Evolutionary conservation across 331 rosid genomes (phyloP), one percentile per base, ranked within the genome.

Genomic region (Telfairia occidentalis): DNA sequence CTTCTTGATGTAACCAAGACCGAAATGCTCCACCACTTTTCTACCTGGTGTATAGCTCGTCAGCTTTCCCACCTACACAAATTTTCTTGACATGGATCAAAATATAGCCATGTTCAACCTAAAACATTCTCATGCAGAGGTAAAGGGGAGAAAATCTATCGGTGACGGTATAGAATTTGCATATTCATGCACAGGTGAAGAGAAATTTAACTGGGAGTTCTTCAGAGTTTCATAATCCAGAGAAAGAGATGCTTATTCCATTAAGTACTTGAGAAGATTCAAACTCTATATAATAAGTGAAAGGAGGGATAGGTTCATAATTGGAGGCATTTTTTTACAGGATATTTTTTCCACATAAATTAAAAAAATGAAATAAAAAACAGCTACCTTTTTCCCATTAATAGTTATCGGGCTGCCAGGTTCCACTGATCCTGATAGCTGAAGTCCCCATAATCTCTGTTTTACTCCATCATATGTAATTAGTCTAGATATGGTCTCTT

Each of bases 401-500:
- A 90, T 78, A 28, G 88, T 81, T 53, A 92, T 74, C 24, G 85
- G 42, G 77, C 84, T 86, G 81, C 86, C 86, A 46, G 88, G 90
- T 76, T 92, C 92, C 55, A 86, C 92, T 0, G 90, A 84, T 7
- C 88, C 88, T 16, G 96, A 85, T 77, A 92, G 94, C 76, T 76
- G 45, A 77, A 92, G 54, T 54, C 96, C 97, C 92, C 96, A 92
- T 69, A 92, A 86, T 82, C 85, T 85, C 84, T 92, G 97, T 83
- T 92, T 92, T 77, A 92, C 72, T 80, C 97, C 96, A 81, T 88
- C 90, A 16, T 92, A 92, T 9, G 97, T 92, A 73, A 92, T 87
- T 29, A 92, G 89, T 80, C 97, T 86, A 79, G 97, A 77, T 79
- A 92, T 84, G 48, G 97, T 92, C 84, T 92, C 97, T 81, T 92